A percentile compares a stretch with the other conserved stretches of the same genome.
These are phyloP conservation scores for Camellia japonica DNA, from an alignment of 148 eudicot genomes.

Conservation along the genomic window DNA sequence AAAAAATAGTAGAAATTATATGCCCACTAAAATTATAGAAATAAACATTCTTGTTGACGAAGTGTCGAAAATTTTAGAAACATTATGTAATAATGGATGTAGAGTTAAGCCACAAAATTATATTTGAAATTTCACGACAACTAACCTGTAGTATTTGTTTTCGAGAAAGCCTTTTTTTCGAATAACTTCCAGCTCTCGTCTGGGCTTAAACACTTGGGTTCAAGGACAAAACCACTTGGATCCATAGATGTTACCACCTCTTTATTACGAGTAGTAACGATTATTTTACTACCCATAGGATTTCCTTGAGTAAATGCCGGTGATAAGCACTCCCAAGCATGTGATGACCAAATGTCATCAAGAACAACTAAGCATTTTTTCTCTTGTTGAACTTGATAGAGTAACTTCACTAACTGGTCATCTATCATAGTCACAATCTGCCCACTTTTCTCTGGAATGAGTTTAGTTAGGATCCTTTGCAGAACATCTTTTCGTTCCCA, in stretches of 20 bases:
- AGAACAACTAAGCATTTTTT: constrained; percentile 42
- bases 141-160: background rate
- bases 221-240: constrained; percentile 7
- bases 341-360: constrained; percentile 36
- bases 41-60: too few relatives aligned
- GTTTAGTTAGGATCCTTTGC: background rate
- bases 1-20: too few relatives aligned
- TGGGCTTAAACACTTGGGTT: constrained; percentile 17
- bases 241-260: constrained; percentile 2
- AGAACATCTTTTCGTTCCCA: background rate
- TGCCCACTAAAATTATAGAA: too few relatives aligned
- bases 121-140: background rate
- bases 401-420: background rate
- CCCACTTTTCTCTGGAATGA: background rate
- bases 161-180: constrained; percentile 18
- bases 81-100: too few relatives aligned
- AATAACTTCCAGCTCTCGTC: constrained; percentile 41
- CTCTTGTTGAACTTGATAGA: background rate
- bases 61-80: too few relatives aligned
- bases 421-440: background rate
- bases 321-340: constrained; percentile 33
- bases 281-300: constrained; percentile 17
- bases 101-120: background rate
- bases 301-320: constrained; percentile 16
- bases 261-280: constrained; percentile 34